A percentile compares a stretch with the other conserved stretches of the same genome.
phyloP scores from a whole-genome alignment of 805 yeast genomes.

The Kazachstania psychrophila region DNA sequence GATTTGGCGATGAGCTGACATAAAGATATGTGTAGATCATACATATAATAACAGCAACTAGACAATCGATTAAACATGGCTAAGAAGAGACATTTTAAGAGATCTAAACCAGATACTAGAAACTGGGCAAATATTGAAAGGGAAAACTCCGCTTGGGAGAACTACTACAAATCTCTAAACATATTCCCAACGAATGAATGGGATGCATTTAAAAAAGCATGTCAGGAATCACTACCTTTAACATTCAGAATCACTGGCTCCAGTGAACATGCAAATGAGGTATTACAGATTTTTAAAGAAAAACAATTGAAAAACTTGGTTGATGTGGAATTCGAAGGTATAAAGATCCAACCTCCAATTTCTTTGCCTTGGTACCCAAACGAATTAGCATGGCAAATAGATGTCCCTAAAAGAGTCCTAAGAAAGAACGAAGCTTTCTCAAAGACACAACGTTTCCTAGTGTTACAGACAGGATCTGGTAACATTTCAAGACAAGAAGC shows the following conservation, averaged over 20 bases:
- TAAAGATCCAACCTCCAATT: conserved; percentile 58
- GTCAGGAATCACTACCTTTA: conserved; percentile 75
- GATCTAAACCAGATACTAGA: background rate
- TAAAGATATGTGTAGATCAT: no score
- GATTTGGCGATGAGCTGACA: no score
- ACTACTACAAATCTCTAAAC: conserved; percentile 61
- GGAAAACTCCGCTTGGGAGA: conserved; percentile 80
- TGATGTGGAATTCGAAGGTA: conserved; percentile 62
- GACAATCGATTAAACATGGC: background rate
- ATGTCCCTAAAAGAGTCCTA: conserved; percentile 82
- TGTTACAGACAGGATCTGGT: conserved; percentile 91
- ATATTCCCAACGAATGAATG: conserved; percentile 71
- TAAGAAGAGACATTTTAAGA: conserved; percentile 3
- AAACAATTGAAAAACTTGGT: conserved; percentile 65
- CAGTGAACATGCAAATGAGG: conserved; percentile 70
- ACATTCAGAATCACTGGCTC: conserved; percentile 95
- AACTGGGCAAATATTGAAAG: conserved; percentile 60
- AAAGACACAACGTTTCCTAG: conserved; percentile 80
- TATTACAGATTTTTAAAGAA: conserved; percentile 57
- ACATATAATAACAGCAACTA: no score
- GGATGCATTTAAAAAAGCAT: conserved; percentile 62
- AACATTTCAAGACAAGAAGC: conserved; percentile 95
- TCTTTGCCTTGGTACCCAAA: conserved; percentile 82
- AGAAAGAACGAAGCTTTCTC: conserved; percentile 79
- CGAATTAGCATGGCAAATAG: conserved; percentile 84